A percentile compares a stretch with the other conserved stretches of the same genome.
Conservation (phyloP, 2,329 filamentous ascomycete species). For the Venturia aucupariae region DNA sequence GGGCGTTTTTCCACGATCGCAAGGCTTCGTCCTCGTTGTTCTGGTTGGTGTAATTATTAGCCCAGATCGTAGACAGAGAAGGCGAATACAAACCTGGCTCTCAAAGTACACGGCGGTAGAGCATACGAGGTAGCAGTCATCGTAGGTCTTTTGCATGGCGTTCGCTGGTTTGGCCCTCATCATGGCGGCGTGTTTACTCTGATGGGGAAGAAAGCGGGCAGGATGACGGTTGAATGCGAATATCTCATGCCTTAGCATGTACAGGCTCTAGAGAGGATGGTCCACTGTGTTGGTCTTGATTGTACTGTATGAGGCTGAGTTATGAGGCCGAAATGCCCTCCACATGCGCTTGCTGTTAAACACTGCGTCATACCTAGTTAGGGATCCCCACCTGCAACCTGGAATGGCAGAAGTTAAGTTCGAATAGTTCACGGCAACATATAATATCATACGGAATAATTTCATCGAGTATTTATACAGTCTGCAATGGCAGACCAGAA, state of each 20-base stretch:
- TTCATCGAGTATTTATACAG: not conserved
- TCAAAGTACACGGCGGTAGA: conserved; percentile 97
- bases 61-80: not conserved
- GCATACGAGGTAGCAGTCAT: conserved; percentile 89
- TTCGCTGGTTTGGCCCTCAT: conserved; percentile 29
- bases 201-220: not conserved
- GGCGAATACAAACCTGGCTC: conserved; percentile 55
- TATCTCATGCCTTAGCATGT: not conserved
- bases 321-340: not conserved
- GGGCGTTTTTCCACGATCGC: conserved; percentile 78
- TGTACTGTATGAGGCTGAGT: not conserved
- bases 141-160: conserved; percentile 91
- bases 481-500: too few relatives aligned
- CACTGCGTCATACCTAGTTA: not conserved
- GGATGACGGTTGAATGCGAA: not conserved
- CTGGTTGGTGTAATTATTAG: conserved; percentile 35
- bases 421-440: too few relatives aligned
- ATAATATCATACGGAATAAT: too few relatives aligned
- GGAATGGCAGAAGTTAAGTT: too few relatives aligned
- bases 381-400: too few relatives aligned
- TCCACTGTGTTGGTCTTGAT: not conserved
- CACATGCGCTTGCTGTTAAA: not conserved
- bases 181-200: not conserved
- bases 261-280: not conserved
- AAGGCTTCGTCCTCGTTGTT: conserved; percentile 87